Conservation (phyloP, 306 rosid species). For the Malus asiatica region DNA sequence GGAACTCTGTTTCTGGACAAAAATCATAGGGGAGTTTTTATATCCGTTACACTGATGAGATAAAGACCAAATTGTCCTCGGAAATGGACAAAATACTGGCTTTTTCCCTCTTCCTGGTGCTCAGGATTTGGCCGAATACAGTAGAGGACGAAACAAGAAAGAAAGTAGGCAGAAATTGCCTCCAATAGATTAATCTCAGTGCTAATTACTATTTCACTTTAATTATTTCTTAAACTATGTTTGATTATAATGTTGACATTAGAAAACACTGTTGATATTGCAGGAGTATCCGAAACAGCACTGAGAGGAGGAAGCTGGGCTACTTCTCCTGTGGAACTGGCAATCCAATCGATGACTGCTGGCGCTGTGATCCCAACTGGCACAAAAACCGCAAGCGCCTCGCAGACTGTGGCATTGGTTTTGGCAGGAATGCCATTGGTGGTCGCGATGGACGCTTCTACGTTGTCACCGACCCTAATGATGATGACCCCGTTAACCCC, state of each 20-base stretch:
- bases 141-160: neutral
- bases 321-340: slow-evolving; percentile 92
- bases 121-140: neutral
- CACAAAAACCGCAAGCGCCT: slow-evolving; percentile 85
- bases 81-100: slow-evolving; percentile 15
- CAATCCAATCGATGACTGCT: slow-evolving; percentile 93
- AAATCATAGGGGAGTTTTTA: slow-evolving; percentile 13
- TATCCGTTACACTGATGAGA: slow-evolving; percentile 25
- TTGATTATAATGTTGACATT: too few relatives aligned
- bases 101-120: neutral
- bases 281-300: slow-evolving; percentile 80
- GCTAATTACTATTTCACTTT: neutral
- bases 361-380: slow-evolving; percentile 92
- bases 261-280: slow-evolving; percentile 26
- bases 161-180: neutral
- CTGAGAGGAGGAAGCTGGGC: slow-evolving; percentile 85
- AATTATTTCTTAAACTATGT: neutral
- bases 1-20: neutral
- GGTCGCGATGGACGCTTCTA: slow-evolving; percentile 94
- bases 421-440: slow-evolving; percentile 87
- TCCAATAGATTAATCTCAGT: neutral
- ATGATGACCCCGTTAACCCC: slow-evolving; percentile 80
- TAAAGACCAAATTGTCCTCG: slow-evolving; percentile 16
- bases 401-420: slow-evolving; percentile 93
- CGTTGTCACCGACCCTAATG: slow-evolving; percentile 71